A percentile compares a stretch with the other conserved stretches of the same genome.
phyloP scores from a whole-genome alignment of 257 asterid genomes.

The Solanum megistacrolobum region DNA sequence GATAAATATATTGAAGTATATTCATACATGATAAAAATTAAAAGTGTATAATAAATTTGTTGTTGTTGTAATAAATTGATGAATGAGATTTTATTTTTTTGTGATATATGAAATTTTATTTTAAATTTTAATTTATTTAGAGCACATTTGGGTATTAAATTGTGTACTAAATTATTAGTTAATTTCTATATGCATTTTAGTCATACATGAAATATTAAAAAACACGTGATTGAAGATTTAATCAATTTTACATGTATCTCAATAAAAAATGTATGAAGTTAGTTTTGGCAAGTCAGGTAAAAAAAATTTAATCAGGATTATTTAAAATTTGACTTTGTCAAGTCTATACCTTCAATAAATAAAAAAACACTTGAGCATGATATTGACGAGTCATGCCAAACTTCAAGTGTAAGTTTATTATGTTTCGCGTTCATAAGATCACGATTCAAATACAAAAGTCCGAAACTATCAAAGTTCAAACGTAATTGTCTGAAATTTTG shows the following conservation, averaged over 20 bases:
- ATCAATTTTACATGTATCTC: background rate
- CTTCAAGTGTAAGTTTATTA: background rate
- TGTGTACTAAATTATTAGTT: background rate
- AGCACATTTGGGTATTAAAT: background rate
- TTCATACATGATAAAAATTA: too few relatives aligned
- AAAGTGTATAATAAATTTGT: too few relatives aligned
- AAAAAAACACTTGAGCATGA: background rate
- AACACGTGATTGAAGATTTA: background rate
- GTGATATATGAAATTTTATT: too few relatives aligned
- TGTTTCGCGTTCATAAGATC: background rate
- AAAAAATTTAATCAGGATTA: background rate
- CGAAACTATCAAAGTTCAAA: background rate
- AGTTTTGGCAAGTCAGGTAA: background rate
- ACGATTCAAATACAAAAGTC: background rate
- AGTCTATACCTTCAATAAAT: background rate
- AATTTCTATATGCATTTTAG: too few relatives aligned
- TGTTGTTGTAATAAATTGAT: too few relatives aligned
- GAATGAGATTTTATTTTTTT: too few relatives aligned
- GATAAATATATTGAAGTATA: too few relatives aligned
- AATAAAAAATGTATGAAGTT: background rate
- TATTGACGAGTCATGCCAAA: background rate
- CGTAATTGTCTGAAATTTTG: accelerated
- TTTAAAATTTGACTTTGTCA: background rate
- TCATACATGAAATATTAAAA: background rate
- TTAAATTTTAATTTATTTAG: too few relatives aligned